A percentile compares a stretch with the other conserved stretches of the same genome.
Conservation (phyloP, 2,329 filamentous ascomycete genomes). For the Zymoseptoria brevis region DNA sequence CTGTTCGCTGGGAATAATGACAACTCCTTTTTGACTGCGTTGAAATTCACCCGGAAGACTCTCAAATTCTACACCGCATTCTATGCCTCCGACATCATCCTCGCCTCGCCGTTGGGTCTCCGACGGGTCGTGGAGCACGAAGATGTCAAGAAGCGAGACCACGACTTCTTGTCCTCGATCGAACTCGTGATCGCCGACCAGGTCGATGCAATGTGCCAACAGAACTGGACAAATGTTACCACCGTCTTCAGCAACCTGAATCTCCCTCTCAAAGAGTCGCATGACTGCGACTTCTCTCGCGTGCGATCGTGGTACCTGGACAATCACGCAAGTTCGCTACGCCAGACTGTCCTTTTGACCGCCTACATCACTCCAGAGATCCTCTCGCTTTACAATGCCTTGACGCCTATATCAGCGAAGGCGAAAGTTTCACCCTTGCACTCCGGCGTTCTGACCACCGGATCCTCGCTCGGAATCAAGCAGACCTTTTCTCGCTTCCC, state of each 20-base stretch:
- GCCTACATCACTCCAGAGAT: conserved; percentile 85
- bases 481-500: conserved; percentile 90
- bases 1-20: conserved; percentile 93
- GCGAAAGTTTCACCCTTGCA: conserved; percentile 62
- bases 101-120: conserved; percentile 82
- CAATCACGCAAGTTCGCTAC: conserved; percentile 66
- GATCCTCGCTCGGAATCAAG: conserved; percentile 54
- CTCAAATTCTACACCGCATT: conserved; percentile 93
- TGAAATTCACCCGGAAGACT: conserved; percentile 95
- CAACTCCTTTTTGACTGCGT: conserved; percentile 90
- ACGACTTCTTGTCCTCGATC: conserved; percentile 88
- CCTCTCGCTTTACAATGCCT: conserved; percentile 66
- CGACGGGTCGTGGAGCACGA: conserved; percentile 81
- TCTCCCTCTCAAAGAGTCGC: conserved; percentile 67
- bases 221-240: conserved; percentile 96
- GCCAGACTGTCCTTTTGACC: conserved; percentile 76
- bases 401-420: conserved; percentile 75
- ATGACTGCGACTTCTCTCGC: conserved; percentile 88
- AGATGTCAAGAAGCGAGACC: conserved; percentile 64
- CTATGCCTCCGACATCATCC: conserved; percentile 91
- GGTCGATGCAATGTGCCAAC: conserved; percentile 87
- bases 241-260: conserved; percentile 90
- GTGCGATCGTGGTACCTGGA: conserved; percentile 92
- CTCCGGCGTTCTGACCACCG: conserved; percentile 47
- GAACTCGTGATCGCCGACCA: conserved; percentile 88